Conservation (phyloP, 176 grass and related monocot species). For the Paspalum notatum region DNA sequence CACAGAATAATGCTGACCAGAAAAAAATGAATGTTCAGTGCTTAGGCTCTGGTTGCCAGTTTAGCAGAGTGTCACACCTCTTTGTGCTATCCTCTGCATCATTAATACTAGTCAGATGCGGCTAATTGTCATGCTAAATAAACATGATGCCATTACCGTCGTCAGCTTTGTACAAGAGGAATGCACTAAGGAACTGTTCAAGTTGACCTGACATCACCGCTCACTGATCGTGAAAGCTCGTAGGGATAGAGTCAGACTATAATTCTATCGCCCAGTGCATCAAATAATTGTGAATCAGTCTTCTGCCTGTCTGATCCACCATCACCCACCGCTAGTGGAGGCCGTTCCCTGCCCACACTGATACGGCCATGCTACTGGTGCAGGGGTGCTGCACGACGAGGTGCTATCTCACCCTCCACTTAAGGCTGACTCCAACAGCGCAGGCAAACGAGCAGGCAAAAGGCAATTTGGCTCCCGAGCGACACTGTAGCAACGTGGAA, state of each 20-base stretch:
- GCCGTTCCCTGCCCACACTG: constrained; percentile 25
- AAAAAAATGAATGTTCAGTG: background rate
- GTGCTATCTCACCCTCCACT: constrained; percentile 5
- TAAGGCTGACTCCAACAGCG: too few relatives aligned
- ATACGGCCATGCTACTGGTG: background rate
- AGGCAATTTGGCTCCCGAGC: too few relatives aligned
- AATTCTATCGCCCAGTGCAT: constrained; percentile 4
- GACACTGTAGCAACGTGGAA: too few relatives aligned
- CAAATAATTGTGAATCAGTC: constrained; percentile 44
- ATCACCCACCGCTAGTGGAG: background rate
- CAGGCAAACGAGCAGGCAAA: too few relatives aligned
- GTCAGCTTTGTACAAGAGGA: constrained; percentile 3
- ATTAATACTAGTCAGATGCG: background rate
- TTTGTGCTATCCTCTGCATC: background rate
- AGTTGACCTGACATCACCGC: constrained; percentile 33
- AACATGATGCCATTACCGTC: background rate
- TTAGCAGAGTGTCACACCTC: background rate
- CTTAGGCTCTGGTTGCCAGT: background rate
- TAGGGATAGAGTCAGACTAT: background rate
- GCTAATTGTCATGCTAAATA: background rate
- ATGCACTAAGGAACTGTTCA: constrained; percentile 31
- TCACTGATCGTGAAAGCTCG: background rate
- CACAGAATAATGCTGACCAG: background rate
- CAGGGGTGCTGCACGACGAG: background rate
- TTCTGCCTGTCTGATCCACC: constrained; percentile 14